Conservation (phyloP, 768 basidiomycete species). For the Cystofilobasidium bisporidii region DNA sequence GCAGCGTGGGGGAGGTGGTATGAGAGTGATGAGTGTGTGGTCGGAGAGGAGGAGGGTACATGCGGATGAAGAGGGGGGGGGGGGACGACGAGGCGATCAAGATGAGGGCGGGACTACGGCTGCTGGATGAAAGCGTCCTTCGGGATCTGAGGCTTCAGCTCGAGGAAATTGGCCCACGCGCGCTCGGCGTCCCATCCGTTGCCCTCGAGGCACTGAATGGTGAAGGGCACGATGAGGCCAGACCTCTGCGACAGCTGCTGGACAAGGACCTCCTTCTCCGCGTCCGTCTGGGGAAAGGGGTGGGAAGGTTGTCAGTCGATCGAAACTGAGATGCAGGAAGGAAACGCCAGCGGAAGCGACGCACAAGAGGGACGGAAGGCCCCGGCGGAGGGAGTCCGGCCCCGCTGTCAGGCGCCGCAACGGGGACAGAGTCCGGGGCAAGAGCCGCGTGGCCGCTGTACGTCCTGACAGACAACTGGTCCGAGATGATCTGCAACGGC, state of each 20-base stretch:
- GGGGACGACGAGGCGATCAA: no score
- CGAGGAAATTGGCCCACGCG: conserved; percentile 75
- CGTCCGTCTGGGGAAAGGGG: conserved; percentile 9
- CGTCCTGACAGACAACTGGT: conserved; percentile 70
- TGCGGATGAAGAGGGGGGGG: no score
- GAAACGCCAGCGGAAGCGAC: conserved; percentile 14
- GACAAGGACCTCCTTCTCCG: conserved; percentile 52
- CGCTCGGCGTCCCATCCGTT: conserved; percentile 75
- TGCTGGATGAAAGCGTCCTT: conserved; percentile 20
- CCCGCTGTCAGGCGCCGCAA: conserved; percentile 27
- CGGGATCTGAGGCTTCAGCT: conserved; percentile 46
- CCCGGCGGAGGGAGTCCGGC: background rate
- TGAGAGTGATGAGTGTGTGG: no score
- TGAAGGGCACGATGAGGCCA: conserved; percentile 64
- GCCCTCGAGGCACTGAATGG: conserved; percentile 71
- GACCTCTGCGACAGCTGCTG: conserved; percentile 63
- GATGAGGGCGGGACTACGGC: no score
- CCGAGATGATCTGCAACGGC: conserved; percentile 82
- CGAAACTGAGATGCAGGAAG: background rate
- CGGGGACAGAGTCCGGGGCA: conserved; percentile 44
- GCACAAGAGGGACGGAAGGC: conserved; percentile 35
- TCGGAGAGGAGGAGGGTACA: no score
- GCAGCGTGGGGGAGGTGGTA: no score
- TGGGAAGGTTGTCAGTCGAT: conserved; percentile 44
- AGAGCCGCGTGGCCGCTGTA: conserved; percentile 77